Evolutionary conservation across 176 grass and related monocot genomes (phyloP), one percentile per base, ranked within the genome.

Genomic region (Hyparrhenia diplandra): DNA sequence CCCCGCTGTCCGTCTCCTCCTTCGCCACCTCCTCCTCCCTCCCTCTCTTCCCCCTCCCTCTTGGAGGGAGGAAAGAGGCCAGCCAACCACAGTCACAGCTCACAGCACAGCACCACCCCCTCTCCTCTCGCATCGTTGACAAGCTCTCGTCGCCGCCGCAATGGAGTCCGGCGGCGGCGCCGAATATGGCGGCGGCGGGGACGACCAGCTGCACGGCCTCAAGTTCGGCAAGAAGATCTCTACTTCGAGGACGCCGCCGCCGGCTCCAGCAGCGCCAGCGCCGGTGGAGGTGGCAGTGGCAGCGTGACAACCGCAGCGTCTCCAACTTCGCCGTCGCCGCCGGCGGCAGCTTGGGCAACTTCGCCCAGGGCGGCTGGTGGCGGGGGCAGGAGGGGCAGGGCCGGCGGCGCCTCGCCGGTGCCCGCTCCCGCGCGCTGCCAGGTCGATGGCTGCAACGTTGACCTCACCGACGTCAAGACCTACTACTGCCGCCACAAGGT

Each of bases 191-290:
- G 58, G 54, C 10, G 87, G 77, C 10, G 71, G 79, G 25, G 77
- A 89, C 78, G 73, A 82, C 74, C 83, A 67, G 30, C 83, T 78
- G 28, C 83, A 83, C 49, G 95, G 95, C 4, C 92, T 98, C 78
- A 87, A 87, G 91, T 98, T 98, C 78, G 95, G 95, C 49, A 95
- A 98, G 86, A 98, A 95, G 92, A 98, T 98, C 87, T n/a, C n/a
- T 98, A 95, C 88, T 98, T 98, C 79, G 90, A 98, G 83, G 95
- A 98, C 80, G 85, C 83, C 40, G 54, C 8, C 23, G 20, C 60
- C 11, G 8, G 58, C 29, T 52, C 59, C 24, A 63, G 69, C 59
- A 45, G 82, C 8, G 60, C 51, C 30, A 52, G 60, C 7, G 7
- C 71, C 8, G 23, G 61, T 25, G 13, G 67, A 36, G 35, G 60